Percentiles rank a stretch among this genome's conserved stretches.
phyloP scores from a whole-genome alignment of 176 grass and related monocot genomes.

The Aechmea fasciata region DNA sequence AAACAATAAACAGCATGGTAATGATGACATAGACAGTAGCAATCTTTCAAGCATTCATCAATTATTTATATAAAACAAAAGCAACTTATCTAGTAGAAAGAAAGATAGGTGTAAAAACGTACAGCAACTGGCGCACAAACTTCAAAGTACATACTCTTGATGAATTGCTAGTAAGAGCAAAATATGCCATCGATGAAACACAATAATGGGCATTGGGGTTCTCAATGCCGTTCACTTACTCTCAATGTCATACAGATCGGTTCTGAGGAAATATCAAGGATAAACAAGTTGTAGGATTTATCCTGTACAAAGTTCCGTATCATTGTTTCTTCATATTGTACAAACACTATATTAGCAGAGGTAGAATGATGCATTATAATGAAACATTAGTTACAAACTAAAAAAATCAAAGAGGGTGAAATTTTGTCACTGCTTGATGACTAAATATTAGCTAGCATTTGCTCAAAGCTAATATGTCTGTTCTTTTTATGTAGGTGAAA shows the following conservation, averaged over 20 bases:
- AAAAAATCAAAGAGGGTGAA: not conserved
- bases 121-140: not conserved
- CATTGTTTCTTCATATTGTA: not conserved
- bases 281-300: slow-evolving; percentile 5
- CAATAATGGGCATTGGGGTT: slow-evolving; percentile 2
- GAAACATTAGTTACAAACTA: not conserved
- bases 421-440: not conserved
- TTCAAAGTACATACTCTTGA: not conserved
- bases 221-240: slow-evolving; percentile 27
- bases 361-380: too few relatives aligned
- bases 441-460: not conserved
- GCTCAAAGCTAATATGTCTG: too few relatives aligned
- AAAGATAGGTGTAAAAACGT: not conserved
- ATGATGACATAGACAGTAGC: not conserved
- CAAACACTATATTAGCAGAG: not conserved
- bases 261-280: slow-evolving; percentile 36
- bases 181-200: slow-evolving; percentile 8
- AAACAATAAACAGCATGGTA: not conserved
- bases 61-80: slow-evolving; percentile 3
- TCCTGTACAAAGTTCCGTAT: not conserved
- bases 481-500: too few relatives aligned
- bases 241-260: slow-evolving; percentile 36
- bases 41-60: not conserved
- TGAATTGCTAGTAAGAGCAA: not conserved
- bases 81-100: not conserved